Percentiles rank a stretch among this genome's conserved stretches.
These are phyloP conservation scores for Pulveroboletus sp. DNA, from an alignment of 768 basidiomycete genomes.

Conservation along the genomic window DNA sequence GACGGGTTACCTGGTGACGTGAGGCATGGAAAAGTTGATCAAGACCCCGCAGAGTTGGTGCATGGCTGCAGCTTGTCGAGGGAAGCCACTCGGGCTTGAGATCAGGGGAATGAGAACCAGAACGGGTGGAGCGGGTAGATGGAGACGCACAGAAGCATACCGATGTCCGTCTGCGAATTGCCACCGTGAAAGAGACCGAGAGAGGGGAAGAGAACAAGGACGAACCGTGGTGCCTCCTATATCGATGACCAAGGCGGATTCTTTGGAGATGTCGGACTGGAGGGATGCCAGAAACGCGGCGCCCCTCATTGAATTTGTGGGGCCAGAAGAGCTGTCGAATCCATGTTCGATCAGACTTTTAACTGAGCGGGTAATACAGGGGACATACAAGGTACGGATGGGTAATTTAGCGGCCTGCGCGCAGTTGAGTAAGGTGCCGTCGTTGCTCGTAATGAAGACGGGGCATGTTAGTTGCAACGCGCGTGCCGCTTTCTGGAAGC, in stretches of 20 bases:
- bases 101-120: slow-evolving; percentile 11
- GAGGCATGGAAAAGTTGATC: slow-evolving; percentile 61
- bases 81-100: slow-evolving; percentile 50
- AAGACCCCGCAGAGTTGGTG: slow-evolving; percentile 60
- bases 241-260: slow-evolving; percentile 54
- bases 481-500: slow-evolving; percentile 51
- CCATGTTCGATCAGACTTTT: slow-evolving; percentile 8
- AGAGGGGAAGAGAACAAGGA: slow-evolving; percentile 7
- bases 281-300: slow-evolving; percentile 56
- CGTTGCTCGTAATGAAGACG: slow-evolving; percentile 59
- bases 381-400: slow-evolving; percentile 50
- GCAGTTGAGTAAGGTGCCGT: slow-evolving; percentile 52
- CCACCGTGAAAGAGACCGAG: slow-evolving; percentile 11
- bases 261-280: slow-evolving; percentile 30
- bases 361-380: slow-evolving; percentile 21
- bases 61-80: slow-evolving; percentile 60
- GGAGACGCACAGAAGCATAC: slow-evolving; percentile 45
- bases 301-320: slow-evolving; percentile 71
- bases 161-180: slow-evolving; percentile 48
- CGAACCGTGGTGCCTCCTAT: slow-evolving; percentile 59
- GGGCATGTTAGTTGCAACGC: slow-evolving; percentile 47
- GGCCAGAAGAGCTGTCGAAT: slow-evolving; percentile 41
- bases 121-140: background rate
- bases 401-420: slow-evolving; percentile 52
- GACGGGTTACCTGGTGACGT: slow-evolving; percentile 38